Evolutionary conservation across 139 green algal species (phyloP), one percentile per base, ranked within the genome.

Genomic region (Picochlorum costavermella): DNA sequence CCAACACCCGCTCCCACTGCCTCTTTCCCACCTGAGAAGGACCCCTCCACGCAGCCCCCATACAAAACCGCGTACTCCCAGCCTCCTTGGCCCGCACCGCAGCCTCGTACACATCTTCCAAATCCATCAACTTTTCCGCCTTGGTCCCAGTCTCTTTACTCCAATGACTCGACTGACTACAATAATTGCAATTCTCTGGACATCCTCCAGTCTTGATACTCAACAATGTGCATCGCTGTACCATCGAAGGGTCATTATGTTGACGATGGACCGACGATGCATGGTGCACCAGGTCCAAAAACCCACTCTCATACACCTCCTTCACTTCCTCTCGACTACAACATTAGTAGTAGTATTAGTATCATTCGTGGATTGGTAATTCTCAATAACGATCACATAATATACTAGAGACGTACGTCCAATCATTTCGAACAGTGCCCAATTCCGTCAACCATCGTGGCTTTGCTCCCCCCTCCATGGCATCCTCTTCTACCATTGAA

Each of bases 151-250:
- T 95, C 20, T 84, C 78, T 65, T 96, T 86, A 56, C 61, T 83
- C 84, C 86, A 96, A 49, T 78, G 73, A 64, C 73, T 88, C 67
- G 72, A 89, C 73, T 94, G 87, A 40, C 68, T 81, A 79, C 92
- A 99, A 81, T 99, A 99, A 68, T 81, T 87, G 83, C 94, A 99
- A 63, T 89, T 90, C 79, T 99, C 94, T 10, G 93, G 90, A 79
- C 93, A 98, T 45, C 93, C 93, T 17, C 93, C 93, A 3, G 94
- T 98, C 82, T 99, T 99, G 75, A 99, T 96, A 76, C 73, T 89
- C 40, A 99, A 86, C 59, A 99, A 79, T 12, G 93, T 99, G 81
- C 94, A 99, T 45, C 90, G 82, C 70, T 99, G 94, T 62, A 95
- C 90, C 83, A 92, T 94, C 11, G 70, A 64, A 4, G 92, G 87